Evolutionary conservation across 805 yeast genomes (phyloP).

Genomic region (Yamadazyma scolyti): DNA sequence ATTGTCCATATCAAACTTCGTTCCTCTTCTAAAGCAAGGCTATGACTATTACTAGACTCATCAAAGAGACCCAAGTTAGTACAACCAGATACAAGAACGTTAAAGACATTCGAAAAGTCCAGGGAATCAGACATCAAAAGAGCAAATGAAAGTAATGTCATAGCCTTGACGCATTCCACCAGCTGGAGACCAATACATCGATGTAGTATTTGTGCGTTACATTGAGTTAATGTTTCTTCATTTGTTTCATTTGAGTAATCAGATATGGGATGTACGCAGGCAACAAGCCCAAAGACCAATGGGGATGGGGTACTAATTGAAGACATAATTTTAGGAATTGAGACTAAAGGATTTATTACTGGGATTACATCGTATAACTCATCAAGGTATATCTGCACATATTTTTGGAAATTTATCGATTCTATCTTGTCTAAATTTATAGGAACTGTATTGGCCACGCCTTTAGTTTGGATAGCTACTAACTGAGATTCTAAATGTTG

Average conservation of each 20-base stretch:
- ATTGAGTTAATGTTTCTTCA: background rate
- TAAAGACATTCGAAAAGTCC: too few species aligned
- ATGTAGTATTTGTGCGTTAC: background rate
- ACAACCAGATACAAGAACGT: too few species aligned
- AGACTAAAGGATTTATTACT: background rate
- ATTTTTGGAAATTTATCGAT: background rate
- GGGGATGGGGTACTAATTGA: constrained; percentile 1
- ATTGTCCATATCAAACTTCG: background rate
- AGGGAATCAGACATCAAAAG: too few species aligned
- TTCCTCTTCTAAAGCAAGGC: too few species aligned
- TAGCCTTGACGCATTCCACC: background rate
- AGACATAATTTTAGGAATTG: background rate
- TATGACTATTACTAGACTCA: too few species aligned
- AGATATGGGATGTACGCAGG: too few species aligned
- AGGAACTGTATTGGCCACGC: too few species aligned
- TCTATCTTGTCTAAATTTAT: background rate
- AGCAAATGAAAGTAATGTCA: too few species aligned
- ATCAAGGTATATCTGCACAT: background rate
- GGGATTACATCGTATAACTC: constrained; percentile 1
- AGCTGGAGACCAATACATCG: constrained; percentile 1
- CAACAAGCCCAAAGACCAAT: too few species aligned
- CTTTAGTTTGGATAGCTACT: too few species aligned
- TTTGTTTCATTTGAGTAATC: background rate
- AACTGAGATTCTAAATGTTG: too few species aligned
- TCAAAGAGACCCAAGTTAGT: too few species aligned